Base-by-base conservation (phyloP, 2,329 filamentous ascomycete species). In the Botryotinia convoluta region DNA sequence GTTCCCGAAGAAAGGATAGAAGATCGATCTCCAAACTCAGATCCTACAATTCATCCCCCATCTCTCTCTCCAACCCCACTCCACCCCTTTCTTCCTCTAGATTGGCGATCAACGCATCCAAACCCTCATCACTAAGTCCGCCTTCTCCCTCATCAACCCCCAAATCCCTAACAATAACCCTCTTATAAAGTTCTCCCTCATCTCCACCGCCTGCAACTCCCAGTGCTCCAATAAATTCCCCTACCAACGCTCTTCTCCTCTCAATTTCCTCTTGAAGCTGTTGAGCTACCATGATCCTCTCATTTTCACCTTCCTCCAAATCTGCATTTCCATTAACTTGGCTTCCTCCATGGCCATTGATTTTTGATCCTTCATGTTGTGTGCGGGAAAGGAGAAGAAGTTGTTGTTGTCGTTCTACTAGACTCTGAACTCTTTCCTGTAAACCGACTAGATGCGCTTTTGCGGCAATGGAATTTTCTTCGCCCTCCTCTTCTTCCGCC, bases 121-220 rank as follows among this genome's bases (percentile, higher is more conserved):
- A 71, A 35, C 78, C 78, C 60, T 79, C 75, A 70, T 79, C 77
- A 72, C 79, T 77, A 29, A 79, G 89, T 35, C 69, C 69, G 1
- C 59, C 60, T 9, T 64, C 45, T 12, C 69, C 69, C 10, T 44
- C 51, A 87, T 69, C 90, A 82, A 78, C 89, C 90, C 62, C 86
- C 84, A 72, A 69, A 42, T 74, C 78, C 42, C 75, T 76, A 9
- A 72, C 71, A 51, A 79, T 75, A 4, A 78, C 73, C 73, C 74
- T 74, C 59, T 91, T 87, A 81, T 95, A 95, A 80, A 91, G 89
- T 77, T 91, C 90, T 76, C 92, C 92, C 80, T 90, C 90, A 81
- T 93, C 91, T 51, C 91, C 90, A 54, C 91, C 89, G 60, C 92
- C 92, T 18, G 92, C 90, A 75, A 90, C 87, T 62, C 88, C 88